Base-by-base conservation (phyloP, 163 green algal species). In the Scenedesmus sp. region DNA sequence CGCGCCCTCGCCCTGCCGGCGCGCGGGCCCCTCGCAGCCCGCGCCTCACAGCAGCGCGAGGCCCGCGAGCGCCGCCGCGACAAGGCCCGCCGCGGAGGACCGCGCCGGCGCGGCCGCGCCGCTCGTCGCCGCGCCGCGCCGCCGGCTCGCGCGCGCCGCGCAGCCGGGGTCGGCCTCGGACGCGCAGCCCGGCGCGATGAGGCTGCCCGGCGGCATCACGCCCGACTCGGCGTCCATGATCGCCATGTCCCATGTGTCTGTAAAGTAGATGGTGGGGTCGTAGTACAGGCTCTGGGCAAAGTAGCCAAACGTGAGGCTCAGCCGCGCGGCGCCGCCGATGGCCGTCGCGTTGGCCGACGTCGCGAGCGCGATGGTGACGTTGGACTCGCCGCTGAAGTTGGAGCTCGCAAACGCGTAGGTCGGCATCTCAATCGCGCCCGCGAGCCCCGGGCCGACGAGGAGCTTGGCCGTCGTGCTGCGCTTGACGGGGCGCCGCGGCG, bases 211-310 rank as follows among this genome's bases (percentile, higher is more conserved):
- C 9, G 36, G 1, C 34, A 20, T 70, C 34, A 1, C 4, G n/a
- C n/a, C 17, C 62, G 29, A 45, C 26, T 45, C 48, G 22, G 31
- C 33, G 10, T 22, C 67, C 15, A 26, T 33, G 22, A 77, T 20
- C 33, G 18, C 22, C 74, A 81, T 81, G 74, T 65, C 63, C 4
- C 34, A 9, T 0, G 24, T 58, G 34, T 69, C 34, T 36, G 26
- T 58, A 17, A 81, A 75, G 74, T 66, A 75, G 15, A 81, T 33
- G 45, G 48, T 34, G 18, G 63, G 39, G 26, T 81, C 74, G 24
- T 81, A 81, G 39, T 48, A 75, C 20, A 81, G 24, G 24, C 48
- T 65, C 13, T 17, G 11, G 7, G 24, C 44, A n/a, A 81, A 81
- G 36, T 81, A 81, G 26, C 24, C 34, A 51, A 81, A 81, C 2